Percentiles rank a stretch among this genome's conserved stretches.
Evolutionary conservation across 306 rosid species (phyloP).

Genomic region (Vigna hirtella): DNA sequence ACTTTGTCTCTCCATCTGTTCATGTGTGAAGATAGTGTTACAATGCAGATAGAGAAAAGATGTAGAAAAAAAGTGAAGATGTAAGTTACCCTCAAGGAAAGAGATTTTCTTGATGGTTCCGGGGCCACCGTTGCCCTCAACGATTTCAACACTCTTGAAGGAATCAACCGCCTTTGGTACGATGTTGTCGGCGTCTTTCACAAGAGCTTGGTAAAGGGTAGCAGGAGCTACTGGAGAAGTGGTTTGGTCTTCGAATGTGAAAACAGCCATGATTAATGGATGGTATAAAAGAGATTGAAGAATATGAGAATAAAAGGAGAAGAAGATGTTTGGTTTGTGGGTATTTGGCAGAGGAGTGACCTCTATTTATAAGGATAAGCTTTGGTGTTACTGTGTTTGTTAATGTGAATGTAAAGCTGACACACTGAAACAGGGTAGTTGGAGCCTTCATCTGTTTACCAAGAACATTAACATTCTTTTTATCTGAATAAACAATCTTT

Average conservation of each 20-base stretch:
- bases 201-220: slow-evolving; percentile 54
- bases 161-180: not conserved
- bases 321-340: slow-evolving; percentile 1
- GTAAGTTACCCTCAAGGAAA: not conserved
- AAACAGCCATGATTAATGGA: slow-evolving; percentile 58
- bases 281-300: not conserved
- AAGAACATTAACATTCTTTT: too few relatives aligned
- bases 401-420: too few relatives aligned
- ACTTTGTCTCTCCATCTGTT: slow-evolving; percentile 37
- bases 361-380: not conserved
- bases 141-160: not conserved
- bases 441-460: not conserved
- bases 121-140: slow-evolving; percentile 10
- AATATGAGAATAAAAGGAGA: not conserved
- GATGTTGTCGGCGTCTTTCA: not conserved
- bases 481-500: too few relatives aligned
- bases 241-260: slow-evolving; percentile 46
- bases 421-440: not conserved
- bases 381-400: not conserved
- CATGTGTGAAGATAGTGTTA: not conserved
- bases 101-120: not conserved
- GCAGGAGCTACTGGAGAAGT: slow-evolving; percentile 47
- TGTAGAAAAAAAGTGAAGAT: not conserved
- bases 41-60: too few relatives aligned
- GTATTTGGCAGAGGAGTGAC: not conserved